phyloP scores from a whole-genome alignment of 805 yeast species.

The Candida ovalis region DNA sequence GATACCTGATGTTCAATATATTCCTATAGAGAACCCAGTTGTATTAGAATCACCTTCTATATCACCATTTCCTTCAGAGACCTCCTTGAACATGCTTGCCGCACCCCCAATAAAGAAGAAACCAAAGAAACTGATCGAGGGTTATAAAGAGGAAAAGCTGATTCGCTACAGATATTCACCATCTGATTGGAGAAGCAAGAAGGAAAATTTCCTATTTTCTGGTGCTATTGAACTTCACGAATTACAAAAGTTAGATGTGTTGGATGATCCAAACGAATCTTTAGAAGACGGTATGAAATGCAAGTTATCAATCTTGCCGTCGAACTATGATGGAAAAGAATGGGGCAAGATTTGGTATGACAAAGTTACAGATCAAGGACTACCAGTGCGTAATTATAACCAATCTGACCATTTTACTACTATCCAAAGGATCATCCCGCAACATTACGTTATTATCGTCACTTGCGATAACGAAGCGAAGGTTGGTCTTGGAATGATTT shows the following conservation, averaged over 20 bases:
- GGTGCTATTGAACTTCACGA: slow-evolving; percentile 24
- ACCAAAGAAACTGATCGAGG: slow-evolving; percentile 2
- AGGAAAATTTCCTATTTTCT: slow-evolving; percentile 16
- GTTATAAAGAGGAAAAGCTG: slow-evolving; percentile 10
- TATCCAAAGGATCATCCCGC: slow-evolving; percentile 18
- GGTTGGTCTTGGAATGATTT: slow-evolving; percentile 25
- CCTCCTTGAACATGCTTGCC: not conserved
- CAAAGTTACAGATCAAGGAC: slow-evolving; percentile 6
- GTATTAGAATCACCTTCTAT: not conserved
- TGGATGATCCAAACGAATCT: slow-evolving; percentile 7
- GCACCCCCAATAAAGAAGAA: slow-evolving; percentile 3
- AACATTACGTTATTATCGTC: slow-evolving; percentile 22
- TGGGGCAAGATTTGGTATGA: slow-evolving; percentile 17
- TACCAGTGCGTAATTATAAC: slow-evolving; percentile 11
- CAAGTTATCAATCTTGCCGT: slow-evolving; percentile 9
- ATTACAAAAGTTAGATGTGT: slow-evolving; percentile 14
- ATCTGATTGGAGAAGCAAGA: slow-evolving; percentile 14
- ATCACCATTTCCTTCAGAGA: slow-evolving; percentile 1
- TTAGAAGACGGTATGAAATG: slow-evolving; percentile 16
- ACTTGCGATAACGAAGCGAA: slow-evolving; percentile 9
- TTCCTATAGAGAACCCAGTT: slow-evolving; percentile 2
- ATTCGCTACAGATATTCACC: slow-evolving; percentile 16
- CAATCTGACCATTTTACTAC: slow-evolving; percentile 19
- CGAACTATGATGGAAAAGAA: not conserved
- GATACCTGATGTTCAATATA: slow-evolving; percentile 8